Conservation (phyloP, 306 rosid species). For the Cicer bijugum region DNA sequence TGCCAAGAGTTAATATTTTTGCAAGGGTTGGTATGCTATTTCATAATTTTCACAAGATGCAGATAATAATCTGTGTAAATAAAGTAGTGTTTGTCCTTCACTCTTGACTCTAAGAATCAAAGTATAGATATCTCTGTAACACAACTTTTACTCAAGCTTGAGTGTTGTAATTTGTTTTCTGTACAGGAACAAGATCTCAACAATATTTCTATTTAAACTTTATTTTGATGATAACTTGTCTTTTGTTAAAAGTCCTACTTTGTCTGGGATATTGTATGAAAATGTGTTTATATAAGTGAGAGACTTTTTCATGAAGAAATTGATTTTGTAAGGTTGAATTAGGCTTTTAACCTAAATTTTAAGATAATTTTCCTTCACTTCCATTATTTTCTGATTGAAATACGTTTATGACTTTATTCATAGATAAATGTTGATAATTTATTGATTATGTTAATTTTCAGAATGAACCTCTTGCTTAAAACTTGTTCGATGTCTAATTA, state of each 20-base stretch:
- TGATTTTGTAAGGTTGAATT: no score
- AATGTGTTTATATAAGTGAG: no score
- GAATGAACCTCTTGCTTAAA: no score
- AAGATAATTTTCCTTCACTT: not conserved
- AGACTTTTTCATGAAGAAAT: no score
- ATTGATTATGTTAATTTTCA: no score
- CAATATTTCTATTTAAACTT: slow-evolving; percentile 45
- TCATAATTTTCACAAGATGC: slow-evolving; percentile 46
- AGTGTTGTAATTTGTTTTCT: slow-evolving; percentile 50
- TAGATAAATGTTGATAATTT: no score
- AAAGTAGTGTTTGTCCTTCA: slow-evolving; percentile 44
- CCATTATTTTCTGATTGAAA: not conserved
- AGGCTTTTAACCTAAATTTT: no score
- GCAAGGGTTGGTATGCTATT: slow-evolving; percentile 46
- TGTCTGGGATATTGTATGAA: no score
- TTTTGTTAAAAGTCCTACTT: no score
- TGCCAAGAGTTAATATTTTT: slow-evolving; percentile 42
- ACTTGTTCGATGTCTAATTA: not conserved
- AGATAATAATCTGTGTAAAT: slow-evolving; percentile 62
- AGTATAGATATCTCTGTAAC: slow-evolving; percentile 48
- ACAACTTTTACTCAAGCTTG: slow-evolving; percentile 40
- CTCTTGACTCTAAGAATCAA: slow-evolving; percentile 45
- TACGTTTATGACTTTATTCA: no score
- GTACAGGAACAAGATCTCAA: slow-evolving; percentile 59
- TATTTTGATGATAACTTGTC: slow-evolving; percentile 5